These are phyloP conservation scores for Coprinopsis cinerea DNA, from an alignment of 768 basidiomycete genomes.

Conservation along the genomic window DNA sequence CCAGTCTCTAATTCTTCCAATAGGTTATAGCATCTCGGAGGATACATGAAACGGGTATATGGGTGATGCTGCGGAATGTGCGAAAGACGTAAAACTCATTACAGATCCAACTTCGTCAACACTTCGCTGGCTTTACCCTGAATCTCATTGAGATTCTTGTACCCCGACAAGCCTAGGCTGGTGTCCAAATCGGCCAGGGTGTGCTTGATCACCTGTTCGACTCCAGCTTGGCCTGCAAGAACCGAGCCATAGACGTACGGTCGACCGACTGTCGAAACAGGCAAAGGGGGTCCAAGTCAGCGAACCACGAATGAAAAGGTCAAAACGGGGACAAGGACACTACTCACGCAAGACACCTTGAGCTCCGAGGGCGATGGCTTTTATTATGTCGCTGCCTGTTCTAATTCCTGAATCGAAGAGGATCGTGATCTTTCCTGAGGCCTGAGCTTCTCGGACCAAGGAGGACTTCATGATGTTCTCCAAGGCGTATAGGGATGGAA, in stretches of 20 bases:
- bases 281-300: slow-evolving; percentile 1
- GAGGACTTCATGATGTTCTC: slow-evolving; percentile 60
- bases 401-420: slow-evolving; percentile 81
- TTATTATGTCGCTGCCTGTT: slow-evolving; percentile 77
- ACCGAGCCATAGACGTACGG: slow-evolving; percentile 71
- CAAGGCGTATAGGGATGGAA: slow-evolving; percentile 68
- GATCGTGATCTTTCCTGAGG: slow-evolving; percentile 55
- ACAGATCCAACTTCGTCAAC: slow-evolving; percentile 37
- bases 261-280: slow-evolving; percentile 49
- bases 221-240: slow-evolving; percentile 64
- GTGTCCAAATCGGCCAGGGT: slow-evolving; percentile 65
- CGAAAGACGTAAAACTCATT: too few species aligned
- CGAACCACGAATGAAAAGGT: background rate
- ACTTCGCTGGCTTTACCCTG: slow-evolving; percentile 52
- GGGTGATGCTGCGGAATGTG: too few species aligned
- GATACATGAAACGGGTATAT: background rate
- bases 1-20: too few species aligned
- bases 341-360: slow-evolving; percentile 69
- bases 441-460: slow-evolving; percentile 51
- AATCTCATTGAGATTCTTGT: slow-evolving; percentile 51
- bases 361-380: slow-evolving; percentile 82
- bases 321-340: background rate
- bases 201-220: slow-evolving; percentile 66
- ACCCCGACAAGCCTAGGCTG: slow-evolving; percentile 59
- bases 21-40: too few species aligned